These are phyloP conservation scores for Myxozyma mucilagina DNA, from an alignment of 805 yeast species.

Conservation along the genomic window DNA sequence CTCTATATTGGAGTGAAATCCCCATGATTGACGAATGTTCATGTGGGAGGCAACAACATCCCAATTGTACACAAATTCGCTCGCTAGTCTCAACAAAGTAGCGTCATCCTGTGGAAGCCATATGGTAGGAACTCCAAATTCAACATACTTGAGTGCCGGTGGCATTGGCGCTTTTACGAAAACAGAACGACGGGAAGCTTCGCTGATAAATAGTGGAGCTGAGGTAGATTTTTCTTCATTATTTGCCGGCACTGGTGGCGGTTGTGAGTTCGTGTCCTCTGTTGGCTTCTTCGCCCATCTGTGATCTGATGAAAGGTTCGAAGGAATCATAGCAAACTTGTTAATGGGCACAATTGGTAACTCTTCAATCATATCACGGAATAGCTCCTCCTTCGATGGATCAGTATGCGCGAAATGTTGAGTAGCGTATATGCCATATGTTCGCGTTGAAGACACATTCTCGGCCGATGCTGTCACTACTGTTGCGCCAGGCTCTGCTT, in stretches of 20 bases:
- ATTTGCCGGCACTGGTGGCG: background rate
- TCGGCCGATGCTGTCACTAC: background rate
- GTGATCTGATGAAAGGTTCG: conserved; percentile 5
- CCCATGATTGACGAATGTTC: conserved; percentile 62
- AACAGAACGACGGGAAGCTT: conserved; percentile 22
- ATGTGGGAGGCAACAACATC: conserved; percentile 81
- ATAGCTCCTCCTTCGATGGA: conserved; percentile 14
- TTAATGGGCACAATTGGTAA: conserved; percentile 38
- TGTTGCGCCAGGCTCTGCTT: background rate
- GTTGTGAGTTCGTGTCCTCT: background rate
- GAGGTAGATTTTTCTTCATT: background rate
- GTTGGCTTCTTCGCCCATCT: conserved; percentile 1
- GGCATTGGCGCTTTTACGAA: conserved; percentile 84
- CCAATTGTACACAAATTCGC: conserved; percentile 91
- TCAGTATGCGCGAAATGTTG: conserved; percentile 18
- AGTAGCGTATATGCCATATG: conserved; percentile 1
- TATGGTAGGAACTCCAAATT: conserved; percentile 83
- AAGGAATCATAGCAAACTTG: conserved; percentile 25
- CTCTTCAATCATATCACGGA: conserved; percentile 41
- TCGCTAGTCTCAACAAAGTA: conserved; percentile 72
- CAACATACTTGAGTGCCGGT: conserved; percentile 77
- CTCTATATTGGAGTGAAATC: conserved; percentile 71
- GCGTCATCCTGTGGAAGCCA: conserved; percentile 97
- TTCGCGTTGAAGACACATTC: background rate
- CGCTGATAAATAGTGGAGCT: conserved; percentile 25